phyloP scores from a whole-genome alignment of 2,329 filamentous ascomycete species.

The Sordariomycetes sp. region DNA sequence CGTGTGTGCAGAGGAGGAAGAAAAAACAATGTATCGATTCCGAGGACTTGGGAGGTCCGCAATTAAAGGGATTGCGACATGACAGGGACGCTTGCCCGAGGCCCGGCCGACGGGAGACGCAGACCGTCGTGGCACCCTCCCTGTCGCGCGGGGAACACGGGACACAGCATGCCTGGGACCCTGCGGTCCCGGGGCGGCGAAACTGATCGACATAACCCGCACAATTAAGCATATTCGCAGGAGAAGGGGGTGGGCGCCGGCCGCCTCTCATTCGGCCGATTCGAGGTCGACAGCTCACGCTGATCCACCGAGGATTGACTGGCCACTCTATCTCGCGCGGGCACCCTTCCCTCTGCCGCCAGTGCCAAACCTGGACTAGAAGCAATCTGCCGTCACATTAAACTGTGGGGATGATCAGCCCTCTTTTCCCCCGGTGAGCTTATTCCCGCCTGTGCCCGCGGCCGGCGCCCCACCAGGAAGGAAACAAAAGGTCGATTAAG shows the following conservation, averaged over 20 bases:
- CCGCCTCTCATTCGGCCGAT: not conserved
- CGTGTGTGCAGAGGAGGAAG: too few species aligned
- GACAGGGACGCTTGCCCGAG: not conserved
- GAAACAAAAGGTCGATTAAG: not conserved
- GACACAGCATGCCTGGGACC: not conserved
- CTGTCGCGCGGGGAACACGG: not conserved
- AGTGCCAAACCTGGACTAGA: not conserved
- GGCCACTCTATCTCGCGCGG: not conserved
- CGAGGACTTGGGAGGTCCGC: not conserved
- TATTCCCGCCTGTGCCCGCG: too few species aligned
- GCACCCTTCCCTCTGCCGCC: not conserved
- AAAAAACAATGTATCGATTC: not conserved
- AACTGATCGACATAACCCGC: not conserved
- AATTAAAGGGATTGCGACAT: not conserved
- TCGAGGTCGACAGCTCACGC: not conserved
- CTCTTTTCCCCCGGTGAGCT: not conserved
- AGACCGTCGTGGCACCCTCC: not conserved
- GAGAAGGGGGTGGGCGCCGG: not conserved
- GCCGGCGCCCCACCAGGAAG: not conserved
- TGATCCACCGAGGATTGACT: not conserved
- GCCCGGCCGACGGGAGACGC: not conserved
- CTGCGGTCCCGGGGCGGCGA: not conserved
- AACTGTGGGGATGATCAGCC: not conserved
- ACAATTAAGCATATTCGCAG: not conserved
- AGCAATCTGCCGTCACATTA: not conserved